These are phyloP conservation scores for Linnemannia schmuckeri DNA, from an alignment of 192 early-diverging fungal species.

Conservation along the genomic window DNA sequence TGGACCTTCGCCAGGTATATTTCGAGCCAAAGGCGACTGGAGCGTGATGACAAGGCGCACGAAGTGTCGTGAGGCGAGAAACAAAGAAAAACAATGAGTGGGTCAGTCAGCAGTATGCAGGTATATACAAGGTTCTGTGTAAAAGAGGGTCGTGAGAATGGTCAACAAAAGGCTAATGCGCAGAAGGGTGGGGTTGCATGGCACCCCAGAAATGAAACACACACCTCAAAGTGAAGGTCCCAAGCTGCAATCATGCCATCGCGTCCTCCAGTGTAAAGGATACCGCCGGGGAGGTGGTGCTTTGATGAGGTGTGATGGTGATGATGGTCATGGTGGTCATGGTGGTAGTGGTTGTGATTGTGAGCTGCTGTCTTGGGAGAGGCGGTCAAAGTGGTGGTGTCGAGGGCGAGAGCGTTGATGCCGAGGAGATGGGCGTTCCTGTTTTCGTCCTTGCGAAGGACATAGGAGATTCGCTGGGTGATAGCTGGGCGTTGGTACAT, in stretches of 20 bases:
- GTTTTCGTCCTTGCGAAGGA: conserved; percentile 66
- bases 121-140: background rate
- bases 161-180: background rate
- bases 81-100: background rate
- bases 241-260: conserved; percentile 91
- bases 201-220: background rate
- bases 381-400: conserved; percentile 56
- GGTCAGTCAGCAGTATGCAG: background rate
- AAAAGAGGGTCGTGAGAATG: conserved; percentile 18
- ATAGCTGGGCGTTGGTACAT: conserved; percentile 56
- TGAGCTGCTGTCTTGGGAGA: background rate
- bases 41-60: background rate
- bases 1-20: conserved; percentile 46
- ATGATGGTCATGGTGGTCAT: conserved; percentile 22
- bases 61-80: background rate
- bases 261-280: conserved; percentile 90
- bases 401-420: conserved; percentile 88
- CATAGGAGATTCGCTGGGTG: conserved; percentile 68
- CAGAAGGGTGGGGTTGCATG: background rate
- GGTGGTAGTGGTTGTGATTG: background rate
- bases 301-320: conserved; percentile 11
- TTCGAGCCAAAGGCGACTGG: conserved; percentile 40
- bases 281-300: conserved; percentile 62
- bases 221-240: conserved; percentile 77
- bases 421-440: conserved; percentile 83